Percentiles rank a stretch among this genome's conserved stretches.
Evolutionary conservation across 2,329 filamentous ascomycete genomes (phyloP).

Genomic region (Penicillium sp.): DNA sequence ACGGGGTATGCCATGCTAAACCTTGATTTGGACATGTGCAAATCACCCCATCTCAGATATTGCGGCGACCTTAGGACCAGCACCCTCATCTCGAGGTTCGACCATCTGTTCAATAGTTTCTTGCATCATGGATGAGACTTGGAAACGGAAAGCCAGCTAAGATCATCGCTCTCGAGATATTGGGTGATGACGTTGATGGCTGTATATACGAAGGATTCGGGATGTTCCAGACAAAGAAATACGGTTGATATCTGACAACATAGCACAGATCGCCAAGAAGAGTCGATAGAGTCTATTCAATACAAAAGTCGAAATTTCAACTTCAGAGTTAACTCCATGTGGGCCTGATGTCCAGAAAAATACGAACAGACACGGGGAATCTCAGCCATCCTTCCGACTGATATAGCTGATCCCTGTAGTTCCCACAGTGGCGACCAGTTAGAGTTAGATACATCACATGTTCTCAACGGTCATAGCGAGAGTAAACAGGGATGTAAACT

Average conservation of each 20-base stretch:
- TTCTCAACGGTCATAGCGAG: neutral
- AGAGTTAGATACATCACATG: neutral
- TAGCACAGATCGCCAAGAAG: neutral
- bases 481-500: neutral
- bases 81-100: conserved; percentile 13
- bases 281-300: neutral
- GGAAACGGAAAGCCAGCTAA: conserved; percentile 1
- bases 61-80: conserved; percentile 14
- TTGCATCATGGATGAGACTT: neutral
- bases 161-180: conserved; percentile 3
- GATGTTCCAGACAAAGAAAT: neutral
- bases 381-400: neutral
- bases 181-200: conserved; percentile 2
- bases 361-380: neutral
- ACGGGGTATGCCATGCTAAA: neutral
- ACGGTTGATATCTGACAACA: neutral
- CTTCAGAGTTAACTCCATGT: neutral
- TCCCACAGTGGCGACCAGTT: neutral
- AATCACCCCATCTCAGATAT: conserved; percentile 1
- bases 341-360: neutral
- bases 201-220: conserved; percentile 13
- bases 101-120: neutral
- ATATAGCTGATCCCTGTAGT: neutral
- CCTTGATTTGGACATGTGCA: neutral
- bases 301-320: neutral